Base-by-base conservation (phyloP, 805 yeast species). In the Suhomyces kilbournensis region DNA sequence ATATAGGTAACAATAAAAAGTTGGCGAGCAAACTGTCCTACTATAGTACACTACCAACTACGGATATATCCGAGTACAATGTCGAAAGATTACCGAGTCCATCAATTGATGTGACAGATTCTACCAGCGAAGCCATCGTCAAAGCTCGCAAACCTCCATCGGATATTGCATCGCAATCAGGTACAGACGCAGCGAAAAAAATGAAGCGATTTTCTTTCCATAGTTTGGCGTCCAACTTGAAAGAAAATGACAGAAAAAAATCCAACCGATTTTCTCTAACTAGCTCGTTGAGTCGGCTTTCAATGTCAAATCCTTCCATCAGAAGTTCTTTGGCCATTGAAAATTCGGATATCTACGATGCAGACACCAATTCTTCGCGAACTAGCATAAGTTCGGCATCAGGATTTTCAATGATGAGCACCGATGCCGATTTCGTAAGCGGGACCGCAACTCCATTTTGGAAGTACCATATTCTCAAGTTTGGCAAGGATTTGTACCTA, bases 381-480 rank as follows among this genome's bases (percentile, higher is more conserved):
- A 40, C 50, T 10, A 49, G 50, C 17, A 22, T 52, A 23, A 22
- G 50, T 9, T 32, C 50, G 6, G 30, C 32, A 14, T 32, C 54
- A 7, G 49, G 30, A 10, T 39, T 34, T 22, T 52, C 54, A 32
- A 32, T 50, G 44, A 42, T 49, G 45, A 51, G 50, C 22, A 49
- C 49, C 2, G 56, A 56, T 32, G 45, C 53, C 8, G 55, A 48
- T 25, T 44, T 43, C 17, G 39, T 44, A 10, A 32, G 46, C 39
- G n/a, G 34, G 32, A 44, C 32, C 12, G 45, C 48, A 12, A 51
- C 67, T 20, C 76, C 74, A 15, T 79, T 75, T 56, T 84, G 86
- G 84, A 85, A 84, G 61, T 86, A 85, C 60, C 91, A 86, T 61
- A 69, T 85, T 4, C 62, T 82, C 22, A 76, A 74, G 50, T 69